Evolutionary conservation across 2,329 filamentous ascomycete species (phyloP).

Genomic region (Simplicillium aogashimaense): DNA sequence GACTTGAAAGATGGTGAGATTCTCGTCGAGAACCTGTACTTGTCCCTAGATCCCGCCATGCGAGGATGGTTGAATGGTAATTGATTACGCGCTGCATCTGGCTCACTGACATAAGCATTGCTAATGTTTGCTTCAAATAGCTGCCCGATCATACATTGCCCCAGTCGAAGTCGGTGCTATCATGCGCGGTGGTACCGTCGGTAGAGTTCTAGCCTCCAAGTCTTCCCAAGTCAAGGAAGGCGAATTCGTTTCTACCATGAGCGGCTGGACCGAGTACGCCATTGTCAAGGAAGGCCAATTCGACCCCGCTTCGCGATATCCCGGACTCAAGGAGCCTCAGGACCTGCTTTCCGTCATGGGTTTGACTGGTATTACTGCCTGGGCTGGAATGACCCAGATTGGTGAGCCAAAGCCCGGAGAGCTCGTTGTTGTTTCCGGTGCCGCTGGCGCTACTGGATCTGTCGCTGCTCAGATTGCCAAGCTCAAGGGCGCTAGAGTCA

Average conservation of each 20-base stretch:
- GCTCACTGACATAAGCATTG: not conserved
- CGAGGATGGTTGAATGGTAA: slow-evolving; percentile 57
- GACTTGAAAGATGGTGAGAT: slow-evolving; percentile 56
- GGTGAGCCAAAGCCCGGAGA: slow-evolving; percentile 60
- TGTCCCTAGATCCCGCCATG: slow-evolving; percentile 69
- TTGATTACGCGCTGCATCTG: slow-evolving; percentile 7
- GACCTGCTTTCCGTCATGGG: slow-evolving; percentile 56
- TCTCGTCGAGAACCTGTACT: slow-evolving; percentile 50
- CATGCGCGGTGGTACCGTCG: slow-evolving; percentile 56
- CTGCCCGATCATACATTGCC: slow-evolving; percentile 50
- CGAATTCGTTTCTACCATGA: slow-evolving; percentile 41
- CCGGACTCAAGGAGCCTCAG: slow-evolving; percentile 32
- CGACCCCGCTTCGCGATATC: slow-evolving; percentile 28
- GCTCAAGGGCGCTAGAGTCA: slow-evolving; percentile 51
- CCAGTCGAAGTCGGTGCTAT: slow-evolving; percentile 57
- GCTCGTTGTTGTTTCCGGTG: slow-evolving; percentile 67
- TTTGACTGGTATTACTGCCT: slow-evolving; percentile 63
- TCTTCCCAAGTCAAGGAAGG: slow-evolving; percentile 44
- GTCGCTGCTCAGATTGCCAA: slow-evolving; percentile 73
- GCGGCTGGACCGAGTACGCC: slow-evolving; percentile 59
- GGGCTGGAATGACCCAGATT: slow-evolving; percentile 63
- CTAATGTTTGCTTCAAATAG: slow-evolving; percentile 15
- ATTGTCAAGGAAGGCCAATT: slow-evolving; percentile 44
- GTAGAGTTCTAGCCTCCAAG: slow-evolving; percentile 52
- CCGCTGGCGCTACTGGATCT: slow-evolving; percentile 68